Conservation (phyloP, 2,329 filamentous ascomycete genomes). For the Gaeumannomyces tritici region DNA sequence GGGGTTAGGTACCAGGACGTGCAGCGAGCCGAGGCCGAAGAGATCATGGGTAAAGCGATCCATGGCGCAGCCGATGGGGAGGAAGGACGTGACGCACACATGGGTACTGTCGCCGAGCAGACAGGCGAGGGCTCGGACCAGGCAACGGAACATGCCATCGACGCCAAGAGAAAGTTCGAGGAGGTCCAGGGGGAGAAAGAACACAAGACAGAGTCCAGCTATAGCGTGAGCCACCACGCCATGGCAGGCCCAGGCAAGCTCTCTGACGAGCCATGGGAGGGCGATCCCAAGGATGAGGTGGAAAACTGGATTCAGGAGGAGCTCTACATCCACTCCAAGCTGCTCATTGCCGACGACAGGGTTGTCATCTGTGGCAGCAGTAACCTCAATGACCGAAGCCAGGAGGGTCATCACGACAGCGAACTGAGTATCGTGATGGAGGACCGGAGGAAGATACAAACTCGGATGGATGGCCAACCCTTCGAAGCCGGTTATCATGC, state of each 20-base stretch:
- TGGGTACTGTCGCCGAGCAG: conserved; percentile 29
- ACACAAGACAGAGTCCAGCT: conserved; percentile 20
- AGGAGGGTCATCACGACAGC: conserved; percentile 81
- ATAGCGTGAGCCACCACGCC: conserved; percentile 64
- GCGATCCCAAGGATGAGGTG: conserved; percentile 65
- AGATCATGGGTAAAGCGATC: conserved; percentile 71
- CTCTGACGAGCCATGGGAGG: conserved; percentile 68
- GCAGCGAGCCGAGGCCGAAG: conserved; percentile 78
- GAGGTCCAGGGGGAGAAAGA: conserved; percentile 27
- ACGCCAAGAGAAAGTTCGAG: conserved; percentile 45
- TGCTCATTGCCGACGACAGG: conserved; percentile 81
- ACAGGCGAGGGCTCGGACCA: conserved; percentile 20
- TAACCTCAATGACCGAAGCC: conserved; percentile 86
- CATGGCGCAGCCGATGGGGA: conserved; percentile 44
- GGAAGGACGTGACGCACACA: conserved; percentile 37
- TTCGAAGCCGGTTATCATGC: conserved; percentile 70
- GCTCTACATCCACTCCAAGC: conserved; percentile 87
- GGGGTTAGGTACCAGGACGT: conserved; percentile 80
- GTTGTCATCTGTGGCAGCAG: conserved; percentile 78
- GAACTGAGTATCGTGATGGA: conserved; percentile 87
- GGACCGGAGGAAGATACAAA: conserved; percentile 62
- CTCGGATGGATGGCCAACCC: conserved; percentile 67
- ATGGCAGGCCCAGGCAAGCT: conserved; percentile 59
- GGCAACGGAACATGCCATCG: conserved; percentile 28
- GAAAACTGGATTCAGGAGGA: conserved; percentile 92